Base-by-base conservation (phyloP, 2,329 filamentous ascomycete species). In the Fusarium pseudograminearum region DNA sequence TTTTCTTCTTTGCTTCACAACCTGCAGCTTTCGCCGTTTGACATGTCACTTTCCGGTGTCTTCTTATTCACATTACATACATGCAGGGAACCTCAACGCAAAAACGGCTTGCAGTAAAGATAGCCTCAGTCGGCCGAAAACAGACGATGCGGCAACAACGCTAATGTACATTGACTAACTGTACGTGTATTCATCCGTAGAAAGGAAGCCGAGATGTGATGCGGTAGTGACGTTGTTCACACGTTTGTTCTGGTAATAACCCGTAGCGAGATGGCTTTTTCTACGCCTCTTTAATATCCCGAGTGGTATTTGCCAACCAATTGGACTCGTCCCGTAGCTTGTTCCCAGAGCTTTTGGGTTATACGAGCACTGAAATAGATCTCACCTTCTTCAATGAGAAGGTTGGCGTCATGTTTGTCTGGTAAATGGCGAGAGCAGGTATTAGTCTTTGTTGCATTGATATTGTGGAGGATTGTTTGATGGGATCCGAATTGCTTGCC, bases 121-220 rank as follows among this genome's bases (percentile, higher is more conserved):
- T 44, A 50, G 50, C 53, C 33, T 36, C 44, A 36, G 65, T 65
- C 67, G 58, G 61, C 59, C 61, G 24, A 28, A 26, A 41, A 6
- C 15, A 57, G 63, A 57, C 53, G 57, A 47, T 50, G 69, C 45
- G 69, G 50, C 57, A 73, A 73, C 70, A 73, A 73, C 72, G 72
- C 72, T 73, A 65, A 44, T 33, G 36, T 42, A 30, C 11, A 20
- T 45, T 4, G 20, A 14, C 45, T 33, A 22, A 62, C 46, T 44
- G 18, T 22, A 52, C 18, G n/a, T 12, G 22, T 52, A 26, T 28
- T n/a, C 9, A 36, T 40, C 15, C 18, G 10, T 22, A 36, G 5
- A 16, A 22, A 16, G 47, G 11, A 50, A 22, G 36, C 42, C 26
- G n/a, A 26, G 33, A 40, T 50, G 30, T 47, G 22, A 14, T 34